Evolutionary conservation across 2,329 filamentous ascomycete species (phyloP).

Genomic region (Nigrospora sphaerica): DNA sequence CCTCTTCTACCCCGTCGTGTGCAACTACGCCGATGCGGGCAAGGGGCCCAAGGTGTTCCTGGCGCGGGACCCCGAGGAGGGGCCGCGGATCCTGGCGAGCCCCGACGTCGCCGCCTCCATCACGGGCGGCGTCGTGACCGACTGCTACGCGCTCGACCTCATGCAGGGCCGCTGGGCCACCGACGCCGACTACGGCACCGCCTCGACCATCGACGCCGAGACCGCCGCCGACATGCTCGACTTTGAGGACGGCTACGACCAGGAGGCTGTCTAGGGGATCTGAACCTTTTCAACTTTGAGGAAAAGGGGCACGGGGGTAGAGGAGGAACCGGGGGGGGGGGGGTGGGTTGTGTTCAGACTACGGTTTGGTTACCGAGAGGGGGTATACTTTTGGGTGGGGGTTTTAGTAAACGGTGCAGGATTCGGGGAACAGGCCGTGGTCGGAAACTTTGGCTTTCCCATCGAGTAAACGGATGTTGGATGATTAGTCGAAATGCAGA

Average conservation of each 20-base stretch:
- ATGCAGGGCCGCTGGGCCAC: background rate
- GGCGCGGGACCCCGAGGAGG: background rate
- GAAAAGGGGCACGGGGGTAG: too few relatives aligned
- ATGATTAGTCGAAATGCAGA: too few relatives aligned
- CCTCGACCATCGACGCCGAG: background rate
- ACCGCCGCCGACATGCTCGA: background rate
- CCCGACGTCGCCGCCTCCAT: background rate
- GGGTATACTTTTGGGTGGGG: too few relatives aligned
- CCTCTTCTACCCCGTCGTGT: background rate
- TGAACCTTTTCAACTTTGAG: too few relatives aligned
- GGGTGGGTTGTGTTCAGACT: too few relatives aligned
- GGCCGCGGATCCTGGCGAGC: background rate
- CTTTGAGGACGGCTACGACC: background rate
- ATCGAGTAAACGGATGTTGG: too few relatives aligned
- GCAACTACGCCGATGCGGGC: background rate
- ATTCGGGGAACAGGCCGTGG: too few relatives aligned
- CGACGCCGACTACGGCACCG: background rate
- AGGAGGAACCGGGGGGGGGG: too few relatives aligned
- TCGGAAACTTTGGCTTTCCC: too few relatives aligned
- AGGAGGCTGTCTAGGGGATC: too few relatives aligned
- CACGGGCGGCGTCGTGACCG: background rate
- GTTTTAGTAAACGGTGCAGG: too few relatives aligned
- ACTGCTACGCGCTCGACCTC: background rate
- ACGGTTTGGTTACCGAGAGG: too few relatives aligned
- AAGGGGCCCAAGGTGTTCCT: background rate